phyloP scores from a whole-genome alignment of 2,329 filamentous ascomycete genomes.

The Periconia sp. region DNA sequence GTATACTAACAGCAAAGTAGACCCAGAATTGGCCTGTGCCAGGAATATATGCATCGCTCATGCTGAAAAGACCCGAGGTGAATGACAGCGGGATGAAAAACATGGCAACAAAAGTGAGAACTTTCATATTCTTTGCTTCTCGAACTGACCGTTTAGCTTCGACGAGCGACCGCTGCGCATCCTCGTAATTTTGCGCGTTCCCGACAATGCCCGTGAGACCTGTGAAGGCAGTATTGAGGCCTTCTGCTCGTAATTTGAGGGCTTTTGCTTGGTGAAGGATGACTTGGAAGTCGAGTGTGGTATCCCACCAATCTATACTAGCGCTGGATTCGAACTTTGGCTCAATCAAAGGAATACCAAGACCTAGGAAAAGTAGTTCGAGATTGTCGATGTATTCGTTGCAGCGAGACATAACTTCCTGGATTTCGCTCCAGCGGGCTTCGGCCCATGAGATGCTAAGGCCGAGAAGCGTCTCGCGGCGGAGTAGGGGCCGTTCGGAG shows the following conservation, averaged over 20 bases:
- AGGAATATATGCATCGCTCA: conserved; percentile 7
- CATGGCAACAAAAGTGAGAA: conserved; percentile 3
- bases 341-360: conserved; percentile 1
- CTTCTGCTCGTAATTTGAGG: not conserved
- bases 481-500: conserved; percentile 1
- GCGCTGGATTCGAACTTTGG: not conserved
- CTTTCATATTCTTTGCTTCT: conserved; percentile 4
- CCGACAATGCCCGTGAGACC: conserved; percentile 2
- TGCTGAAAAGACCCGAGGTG: conserved; percentile 6
- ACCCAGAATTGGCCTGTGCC: conserved; percentile 3
- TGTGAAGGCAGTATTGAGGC: conserved; percentile 2
- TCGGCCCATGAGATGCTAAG: conserved; percentile 1
- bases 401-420: not conserved
- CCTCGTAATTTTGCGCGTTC: not conserved
- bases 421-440: conserved; percentile 6
- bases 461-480: not conserved
- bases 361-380: not conserved
- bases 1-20: conserved; percentile 1
- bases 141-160: conserved; percentile 3
- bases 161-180: not conserved
- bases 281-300: conserved; percentile 3
- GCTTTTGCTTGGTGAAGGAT: not conserved
- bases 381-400: conserved; percentile 5
- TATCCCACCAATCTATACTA: conserved; percentile 1
- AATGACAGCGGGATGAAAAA: conserved; percentile 7